Evolutionary conservation across 164 flowering plant genomes (phyloP).

Genomic region (Chimonanthus praecox): DNA sequence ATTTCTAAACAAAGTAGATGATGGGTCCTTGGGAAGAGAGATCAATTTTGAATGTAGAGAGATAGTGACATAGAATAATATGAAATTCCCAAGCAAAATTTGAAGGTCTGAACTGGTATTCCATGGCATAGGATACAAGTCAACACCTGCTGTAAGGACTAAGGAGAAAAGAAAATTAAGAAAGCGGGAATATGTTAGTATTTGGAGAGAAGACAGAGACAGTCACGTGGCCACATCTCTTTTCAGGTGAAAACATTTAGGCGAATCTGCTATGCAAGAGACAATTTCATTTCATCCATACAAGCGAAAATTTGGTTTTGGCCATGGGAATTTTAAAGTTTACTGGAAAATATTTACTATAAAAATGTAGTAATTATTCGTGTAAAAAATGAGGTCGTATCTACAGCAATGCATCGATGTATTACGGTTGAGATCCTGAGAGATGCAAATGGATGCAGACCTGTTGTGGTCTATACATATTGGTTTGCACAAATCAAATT

Average conservation of each 20-base stretch:
- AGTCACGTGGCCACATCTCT: too few relatives aligned
- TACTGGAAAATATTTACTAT: not conserved
- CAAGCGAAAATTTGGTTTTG: not conserved
- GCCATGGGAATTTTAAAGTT: not conserved
- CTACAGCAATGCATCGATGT: too few relatives aligned
- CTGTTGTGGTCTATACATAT: too few relatives aligned
- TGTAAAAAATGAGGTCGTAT: too few relatives aligned
- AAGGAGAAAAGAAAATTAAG: not conserved
- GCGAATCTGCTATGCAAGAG: too few relatives aligned
- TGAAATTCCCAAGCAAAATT: not conserved
- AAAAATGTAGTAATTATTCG: too few relatives aligned
- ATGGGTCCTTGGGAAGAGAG: slow-evolving; percentile 22
- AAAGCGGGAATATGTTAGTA: not conserved
- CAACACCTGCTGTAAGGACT: not conserved
- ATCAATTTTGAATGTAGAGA: not conserved
- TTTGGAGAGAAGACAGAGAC: too few relatives aligned
- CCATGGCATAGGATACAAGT: not conserved
- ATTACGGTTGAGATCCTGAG: too few relatives aligned
- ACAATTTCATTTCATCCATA: not conserved
- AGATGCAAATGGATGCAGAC: too few relatives aligned
- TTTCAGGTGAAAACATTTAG: too few relatives aligned
- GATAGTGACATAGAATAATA: not conserved
- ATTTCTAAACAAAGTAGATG: not conserved
- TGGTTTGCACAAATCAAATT: too few relatives aligned
- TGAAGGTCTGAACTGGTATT: not conserved